Evolutionary conservation across 257 asterid genomes (phyloP), one percentile per base, ranked within the genome.

Genomic region (Echites panduratus): DNA sequence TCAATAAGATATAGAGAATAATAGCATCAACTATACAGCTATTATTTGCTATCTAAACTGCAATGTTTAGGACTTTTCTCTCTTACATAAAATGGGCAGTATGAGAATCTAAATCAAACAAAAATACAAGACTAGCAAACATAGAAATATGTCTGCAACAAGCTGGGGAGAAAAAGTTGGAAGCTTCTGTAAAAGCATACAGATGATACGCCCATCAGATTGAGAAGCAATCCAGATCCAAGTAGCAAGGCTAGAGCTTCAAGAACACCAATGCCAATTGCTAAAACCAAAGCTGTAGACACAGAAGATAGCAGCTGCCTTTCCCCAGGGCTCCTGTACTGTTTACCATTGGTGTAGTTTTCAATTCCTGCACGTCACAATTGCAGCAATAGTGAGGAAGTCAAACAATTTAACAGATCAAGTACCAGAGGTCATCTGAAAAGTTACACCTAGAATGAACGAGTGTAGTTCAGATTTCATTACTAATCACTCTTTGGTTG

Each of bases 191-290:
- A 71, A 75, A 75, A 80, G 26, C 89, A 58, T 86, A 94, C 99
- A 45, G 79, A 73, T 79, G 97, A 77, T 86, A 89, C 84, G 83
- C 97, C 97, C 99, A 94, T 94, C 77, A 88, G 61, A 84, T 84
- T 84, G 57, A 94, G 91, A 78, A 94, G 96, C 72, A 84, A 87
- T 79, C 94, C 97, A 84, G 99, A 88, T 76, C 96, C 97, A 77
- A 91, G 74, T 44, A 81, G 79, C 79, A 94, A 82, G 50, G 96
- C 93, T 59, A 78, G 49, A 74, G 97, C 90, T 82, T 94, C 99
- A 75, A 89, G 83, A 64, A 94, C 79, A 80, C 99, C 99, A 66
- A 94, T 89, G 76, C 92, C 87, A 81, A 88, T 86, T 61, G 99
- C 96, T 83, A 91, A 80, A 67, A 88, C 61, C 84, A 91, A 82